A percentile compares a stretch with the other conserved stretches of the same genome.
phyloP scores from a whole-genome alignment of 2,329 filamentous ascomycete species.

The Fusarium luffae region DNA sequence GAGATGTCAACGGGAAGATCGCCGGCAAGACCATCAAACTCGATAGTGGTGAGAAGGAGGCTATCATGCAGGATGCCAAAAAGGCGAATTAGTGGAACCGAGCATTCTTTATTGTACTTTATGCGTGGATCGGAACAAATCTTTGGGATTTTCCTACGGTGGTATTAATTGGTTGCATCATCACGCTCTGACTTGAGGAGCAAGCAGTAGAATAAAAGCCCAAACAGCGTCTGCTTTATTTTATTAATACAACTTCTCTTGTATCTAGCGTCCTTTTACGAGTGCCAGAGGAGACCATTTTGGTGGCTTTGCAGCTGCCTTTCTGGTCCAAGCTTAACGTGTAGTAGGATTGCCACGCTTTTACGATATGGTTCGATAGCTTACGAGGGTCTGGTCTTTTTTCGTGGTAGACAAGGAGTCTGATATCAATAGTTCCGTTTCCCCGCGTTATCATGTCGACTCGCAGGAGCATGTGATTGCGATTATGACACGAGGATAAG shows the following conservation, averaged over 20 bases:
- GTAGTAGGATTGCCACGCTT: constrained; percentile 6
- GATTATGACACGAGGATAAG: constrained; percentile 14
- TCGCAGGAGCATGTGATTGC: constrained; percentile 12
- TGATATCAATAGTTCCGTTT: constrained; percentile 27
- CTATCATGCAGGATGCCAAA: constrained; percentile 18
- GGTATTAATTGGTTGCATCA: constrained; percentile 13
- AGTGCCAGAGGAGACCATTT: not conserved
- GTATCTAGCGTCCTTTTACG: not conserved
- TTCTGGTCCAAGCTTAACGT: constrained; percentile 25
- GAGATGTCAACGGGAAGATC: constrained; percentile 59
- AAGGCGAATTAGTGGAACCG: constrained; percentile 10
- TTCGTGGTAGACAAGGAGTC: constrained; percentile 2
- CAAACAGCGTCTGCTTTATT: not conserved
- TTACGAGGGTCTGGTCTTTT: constrained; percentile 1
- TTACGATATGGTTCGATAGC: constrained; percentile 23
- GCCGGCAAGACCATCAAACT: constrained; percentile 35
- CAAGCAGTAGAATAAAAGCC: constrained; percentile 4
- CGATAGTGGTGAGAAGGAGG: constrained; percentile 24
- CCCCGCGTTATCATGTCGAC: constrained; percentile 18
- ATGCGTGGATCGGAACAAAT: not conserved
- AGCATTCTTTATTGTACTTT: constrained; percentile 6
- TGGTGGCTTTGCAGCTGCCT: constrained; percentile 29
- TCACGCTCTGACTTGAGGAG: constrained; percentile 5
- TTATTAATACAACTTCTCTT: not conserved
- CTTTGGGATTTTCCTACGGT: not conserved